Evolutionary conservation across 805 yeast species (phyloP), one percentile per base, ranked within the genome.

Genomic region (Phaffomyces antillensis): DNA sequence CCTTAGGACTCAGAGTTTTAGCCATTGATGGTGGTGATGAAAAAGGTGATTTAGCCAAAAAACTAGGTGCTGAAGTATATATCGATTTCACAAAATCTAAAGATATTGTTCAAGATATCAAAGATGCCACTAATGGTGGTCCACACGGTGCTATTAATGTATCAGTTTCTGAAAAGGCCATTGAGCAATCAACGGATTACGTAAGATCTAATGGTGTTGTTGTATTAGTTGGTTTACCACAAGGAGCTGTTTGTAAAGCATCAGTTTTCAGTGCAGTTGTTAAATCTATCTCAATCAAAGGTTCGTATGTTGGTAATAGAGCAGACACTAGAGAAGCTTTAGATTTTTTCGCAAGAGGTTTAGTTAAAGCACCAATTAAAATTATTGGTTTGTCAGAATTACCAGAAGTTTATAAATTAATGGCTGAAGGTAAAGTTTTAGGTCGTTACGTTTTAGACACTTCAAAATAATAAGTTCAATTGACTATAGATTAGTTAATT

Each of bases 381-480:
- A 53, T 77, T 44, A 73, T 76, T 40, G 79, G 80, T 5, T 64
- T 77, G 52, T 70, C 75, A 37, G 77, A 76, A 52, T 64, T 77
- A 53, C 70, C 75, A 38, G 53, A 58, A 26, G 75, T 76, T 43
- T 77, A 72, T 63, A 70, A 71, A 39, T 61, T 74, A 63, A 77
- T 77, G 83, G 76, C 73, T 57, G 59, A 70, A 50, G 77, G 77
- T 45, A 69, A 72, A 61, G 70, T 77, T 49, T 49, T 63, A 52
- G 96, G 96, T 52, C 78, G 96, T 68, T 80, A 81, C 57, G 96
- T 87, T 44, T 80, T 87, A 49, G 96, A 88, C 67, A 82, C 86
- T 30, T 62, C 77, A 46, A 77, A 78, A 64, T 79, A 66, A 40
- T 79, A 66, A 40, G 31, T 5, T 34, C n/a, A n/a, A 31, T 31